Conservation (phyloP, 2,329 filamentous ascomycete genomes). For the Diaporthe amygdali region DNA sequence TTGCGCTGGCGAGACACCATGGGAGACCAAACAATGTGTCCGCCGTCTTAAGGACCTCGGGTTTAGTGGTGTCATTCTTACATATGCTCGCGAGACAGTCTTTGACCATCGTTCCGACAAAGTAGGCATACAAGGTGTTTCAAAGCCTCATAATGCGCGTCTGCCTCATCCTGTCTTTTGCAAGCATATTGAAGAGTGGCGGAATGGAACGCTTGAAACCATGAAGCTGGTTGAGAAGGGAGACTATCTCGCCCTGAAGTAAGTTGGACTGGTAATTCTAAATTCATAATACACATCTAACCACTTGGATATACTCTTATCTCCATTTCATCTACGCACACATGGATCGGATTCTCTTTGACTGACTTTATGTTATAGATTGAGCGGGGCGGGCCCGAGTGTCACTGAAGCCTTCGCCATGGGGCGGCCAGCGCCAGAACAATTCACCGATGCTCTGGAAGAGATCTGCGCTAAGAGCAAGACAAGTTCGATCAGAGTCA, state of each 20-base stretch:
- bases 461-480: slow-evolving; percentile 46
- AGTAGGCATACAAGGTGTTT: slow-evolving; percentile 28
- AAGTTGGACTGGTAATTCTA: slow-evolving; percentile 15
- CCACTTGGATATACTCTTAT: too few species aligned
- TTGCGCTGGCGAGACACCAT: slow-evolving; percentile 55
- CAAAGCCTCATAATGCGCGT: background rate
- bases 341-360: background rate
- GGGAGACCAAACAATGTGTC: slow-evolving; percentile 45
- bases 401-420: slow-evolving; percentile 44
- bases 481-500: slow-evolving; percentile 44
- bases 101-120: slow-evolving; percentile 42
- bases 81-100: slow-evolving; percentile 53
- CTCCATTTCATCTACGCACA: background rate
- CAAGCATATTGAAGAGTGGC: slow-evolving; percentile 42
- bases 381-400: slow-evolving; percentile 47
- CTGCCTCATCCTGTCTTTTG: slow-evolving; percentile 29
- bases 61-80: slow-evolving; percentile 61
- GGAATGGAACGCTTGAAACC: slow-evolving; percentile 37
- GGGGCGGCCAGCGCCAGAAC: slow-evolving; percentile 40
- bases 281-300: background rate
- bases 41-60: slow-evolving; percentile 52
- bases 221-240: slow-evolving; percentile 38
- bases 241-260: slow-evolving; percentile 46
- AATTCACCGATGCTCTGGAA: slow-evolving; percentile 47
- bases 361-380: slow-evolving; percentile 29